phyloP scores from a whole-genome alignment of 2,329 filamentous ascomycete genomes.

The Coniella lustricola region DNA sequence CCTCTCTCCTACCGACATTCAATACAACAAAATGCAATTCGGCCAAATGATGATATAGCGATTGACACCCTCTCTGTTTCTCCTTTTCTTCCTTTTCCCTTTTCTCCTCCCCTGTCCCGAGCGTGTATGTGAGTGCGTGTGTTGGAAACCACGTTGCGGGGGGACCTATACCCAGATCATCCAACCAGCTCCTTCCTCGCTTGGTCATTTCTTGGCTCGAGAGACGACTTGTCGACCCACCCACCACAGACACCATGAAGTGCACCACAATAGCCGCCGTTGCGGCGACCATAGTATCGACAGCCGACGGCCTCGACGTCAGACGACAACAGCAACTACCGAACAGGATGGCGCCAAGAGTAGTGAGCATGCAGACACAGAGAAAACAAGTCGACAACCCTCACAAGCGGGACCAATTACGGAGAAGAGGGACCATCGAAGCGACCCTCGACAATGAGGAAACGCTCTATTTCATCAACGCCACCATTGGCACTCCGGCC shows the following conservation, averaged over 20 bases:
- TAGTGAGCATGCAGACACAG: slow-evolving; percentile 40
- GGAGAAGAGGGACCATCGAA: slow-evolving; percentile 37
- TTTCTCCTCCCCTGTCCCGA: neutral
- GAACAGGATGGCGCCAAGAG: slow-evolving; percentile 27
- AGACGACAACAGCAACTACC: slow-evolving; percentile 2
- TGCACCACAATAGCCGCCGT: slow-evolving; percentile 23
- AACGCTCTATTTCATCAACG: slow-evolving; percentile 60
- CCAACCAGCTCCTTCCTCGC: too few species aligned
- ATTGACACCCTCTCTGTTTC: neutral
- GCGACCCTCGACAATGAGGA: slow-evolving; percentile 51
- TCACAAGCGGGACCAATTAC: slow-evolving; percentile 36
- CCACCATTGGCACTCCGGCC: slow-evolving; percentile 54
- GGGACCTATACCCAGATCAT: neutral
- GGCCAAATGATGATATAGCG: slow-evolving; percentile 10
- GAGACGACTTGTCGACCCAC: neutral
- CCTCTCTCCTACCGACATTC: neutral
- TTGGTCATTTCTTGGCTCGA: too few species aligned
- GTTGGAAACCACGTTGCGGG: neutral
- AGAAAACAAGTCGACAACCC: slow-evolving; percentile 34
- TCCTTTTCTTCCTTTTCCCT: neutral
- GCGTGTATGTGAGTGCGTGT: neutral
- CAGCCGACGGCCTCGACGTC: slow-evolving; percentile 23
- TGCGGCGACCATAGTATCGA: slow-evolving; percentile 23
- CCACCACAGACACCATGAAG: slow-evolving; percentile 29
- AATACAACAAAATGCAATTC: slow-evolving; percentile 1